Percentiles rank a stretch among this genome's conserved stretches.
These are phyloP conservation scores for Edaphochlamys debaryana DNA, from an alignment of 139 green algal species.

Conservation along the genomic window DNA sequence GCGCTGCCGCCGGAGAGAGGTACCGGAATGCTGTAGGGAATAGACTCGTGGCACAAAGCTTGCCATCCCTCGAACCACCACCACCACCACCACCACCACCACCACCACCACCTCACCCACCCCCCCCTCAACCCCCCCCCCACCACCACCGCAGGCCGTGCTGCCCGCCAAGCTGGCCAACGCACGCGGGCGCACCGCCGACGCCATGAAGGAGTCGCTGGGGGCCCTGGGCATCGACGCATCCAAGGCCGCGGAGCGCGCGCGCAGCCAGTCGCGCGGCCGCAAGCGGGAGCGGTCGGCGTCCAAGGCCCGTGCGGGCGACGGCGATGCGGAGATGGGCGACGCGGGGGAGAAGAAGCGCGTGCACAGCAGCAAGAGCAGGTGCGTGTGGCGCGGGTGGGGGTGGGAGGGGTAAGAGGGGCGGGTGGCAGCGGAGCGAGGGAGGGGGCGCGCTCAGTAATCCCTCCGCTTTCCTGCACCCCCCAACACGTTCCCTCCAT, in stretches of 20 bases:
- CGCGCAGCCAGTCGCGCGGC: slow-evolving; percentile 66
- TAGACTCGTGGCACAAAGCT: too few relatives aligned
- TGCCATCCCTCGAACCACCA: too few relatives aligned
- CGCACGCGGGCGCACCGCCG: slow-evolving; percentile 37
- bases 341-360: slow-evolving; percentile 79
- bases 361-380: slow-evolving; percentile 85
- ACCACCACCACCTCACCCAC: too few relatives aligned
- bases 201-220: slow-evolving; percentile 68
- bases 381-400: slow-evolving; percentile 39
- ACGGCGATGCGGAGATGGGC: slow-evolving; percentile 66
- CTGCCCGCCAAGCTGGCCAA: slow-evolving; percentile 71
- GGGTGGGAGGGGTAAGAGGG: too few relatives aligned
- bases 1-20: too few relatives aligned
- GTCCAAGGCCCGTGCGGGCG: slow-evolving; percentile 24
- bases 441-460: neutral
- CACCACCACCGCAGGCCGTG: slow-evolving; percentile 64
- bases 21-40: too few relatives aligned
- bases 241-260: slow-evolving; percentile 73
- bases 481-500: too few relatives aligned
- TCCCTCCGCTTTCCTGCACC: too few relatives aligned
- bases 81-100: too few relatives aligned
- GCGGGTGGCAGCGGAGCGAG: neutral
- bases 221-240: slow-evolving; percentile 90
- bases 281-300: slow-evolving; percentile 77
- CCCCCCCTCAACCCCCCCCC: neutral